phyloP scores from a whole-genome alignment of 2,329 filamentous ascomycete species.

The Curvularia lunata region DNA sequence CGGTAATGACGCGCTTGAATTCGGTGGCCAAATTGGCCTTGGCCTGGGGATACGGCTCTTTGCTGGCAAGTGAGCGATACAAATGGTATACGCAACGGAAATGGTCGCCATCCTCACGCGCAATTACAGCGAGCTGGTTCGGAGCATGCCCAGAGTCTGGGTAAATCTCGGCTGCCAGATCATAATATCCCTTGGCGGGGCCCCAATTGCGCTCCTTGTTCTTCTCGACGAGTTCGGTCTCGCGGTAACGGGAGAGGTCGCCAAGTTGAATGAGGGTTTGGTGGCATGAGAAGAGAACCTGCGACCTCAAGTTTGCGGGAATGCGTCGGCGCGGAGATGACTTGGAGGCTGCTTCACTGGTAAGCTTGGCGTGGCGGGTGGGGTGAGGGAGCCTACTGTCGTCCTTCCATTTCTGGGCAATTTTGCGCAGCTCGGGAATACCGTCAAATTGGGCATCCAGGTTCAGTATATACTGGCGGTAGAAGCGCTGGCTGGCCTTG shows the following conservation, averaged over 20 bases:
- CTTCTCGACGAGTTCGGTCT: constrained; percentile 71
- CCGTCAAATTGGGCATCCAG: constrained; percentile 67
- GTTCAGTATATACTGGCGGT: constrained; percentile 81
- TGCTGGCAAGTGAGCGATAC: constrained; percentile 79
- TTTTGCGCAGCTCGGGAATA: constrained; percentile 63
- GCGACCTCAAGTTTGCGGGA: constrained; percentile 60
- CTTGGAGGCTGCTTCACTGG: constrained; percentile 49
- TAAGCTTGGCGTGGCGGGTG: constrained; percentile 27
- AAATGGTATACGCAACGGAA: constrained; percentile 88
- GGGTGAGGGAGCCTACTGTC: constrained; percentile 32
- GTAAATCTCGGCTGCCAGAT: constrained; percentile 77
- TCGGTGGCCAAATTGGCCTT: constrained; percentile 78
- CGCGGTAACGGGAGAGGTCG: constrained; percentile 87
- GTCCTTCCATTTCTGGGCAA: constrained; percentile 56
- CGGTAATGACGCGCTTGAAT: constrained; percentile 69
- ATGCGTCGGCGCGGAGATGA: constrained; percentile 35
- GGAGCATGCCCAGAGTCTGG: constrained; percentile 82
- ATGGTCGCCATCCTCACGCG: constrained; percentile 77
- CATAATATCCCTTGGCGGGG: constrained; percentile 82
- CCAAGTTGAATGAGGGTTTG: constrained; percentile 84
- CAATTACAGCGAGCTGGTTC: constrained; percentile 89
- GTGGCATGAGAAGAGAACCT: constrained; percentile 77
- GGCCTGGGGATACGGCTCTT: constrained; percentile 76
- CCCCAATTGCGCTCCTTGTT: constrained; percentile 76
- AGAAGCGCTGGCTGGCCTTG: constrained; percentile 86